Evolutionary conservation across 805 yeast genomes (phyloP), one percentile per base, ranked within the genome.

Genomic region (Yamadazyma laniorum): DNA sequence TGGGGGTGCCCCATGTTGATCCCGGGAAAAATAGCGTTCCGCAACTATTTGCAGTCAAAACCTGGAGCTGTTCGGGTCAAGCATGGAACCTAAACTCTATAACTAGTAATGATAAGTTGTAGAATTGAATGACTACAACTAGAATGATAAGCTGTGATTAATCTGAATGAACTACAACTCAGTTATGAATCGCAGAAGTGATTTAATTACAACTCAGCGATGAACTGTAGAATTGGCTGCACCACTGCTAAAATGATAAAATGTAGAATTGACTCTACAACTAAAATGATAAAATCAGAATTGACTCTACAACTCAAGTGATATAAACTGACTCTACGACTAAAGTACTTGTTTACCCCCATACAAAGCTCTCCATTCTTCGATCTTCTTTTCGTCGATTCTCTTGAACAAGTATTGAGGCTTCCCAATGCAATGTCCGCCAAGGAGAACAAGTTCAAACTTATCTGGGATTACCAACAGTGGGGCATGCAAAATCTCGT

Each of bases 391-490:
- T 55, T 86, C 95, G 49, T 91, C 98, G 51, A 93, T 93, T 69
- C 96, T 81, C 56, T 74, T 77, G 75, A 93, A 93, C 67, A 93
- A 72, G 66, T 93, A 89, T 67, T 87, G 86, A 13, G 98, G 91
- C 59, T 86, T 82, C 45, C 88, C 91, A 47, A 93, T 84, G 64
- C 83, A 79, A 63, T 93, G 99, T 25, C 95, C 96, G 25, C 76
- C 77, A 51, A 72, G 66, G 49, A 93, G 71, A 33, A 81, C 77
- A 39, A 85, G 61, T 43, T 80, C 77, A 57, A 91, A 84, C 47
- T 73, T 67, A 56, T 88, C 88, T 19, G 89, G 86, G 47, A 90
- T 91, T 35, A 77, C 71, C 50, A 90, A 71, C 6, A 76, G 67
- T 29, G 96, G 96, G 18, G 83, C 91, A 53, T 87, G 85, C 65